Evolutionary conservation across 345 rosid species (phyloP).

Genomic region (Eucalyptus caleyi): DNA sequence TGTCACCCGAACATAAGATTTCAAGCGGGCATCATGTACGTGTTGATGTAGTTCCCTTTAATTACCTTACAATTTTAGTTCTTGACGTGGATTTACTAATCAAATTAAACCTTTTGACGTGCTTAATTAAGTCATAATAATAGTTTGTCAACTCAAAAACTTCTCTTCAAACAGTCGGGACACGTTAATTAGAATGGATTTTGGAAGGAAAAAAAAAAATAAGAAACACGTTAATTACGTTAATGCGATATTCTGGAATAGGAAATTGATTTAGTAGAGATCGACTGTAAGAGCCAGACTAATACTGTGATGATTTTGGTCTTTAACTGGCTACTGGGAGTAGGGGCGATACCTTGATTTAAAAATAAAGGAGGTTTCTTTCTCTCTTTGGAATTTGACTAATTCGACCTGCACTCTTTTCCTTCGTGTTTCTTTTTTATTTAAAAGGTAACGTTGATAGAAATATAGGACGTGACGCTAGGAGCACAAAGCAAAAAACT

Average conservation of each 20-base stretch:
- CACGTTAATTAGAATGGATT: neutral
- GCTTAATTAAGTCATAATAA: neutral
- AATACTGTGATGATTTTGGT: neutral
- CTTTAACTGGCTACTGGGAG: neutral
- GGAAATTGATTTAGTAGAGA: neutral
- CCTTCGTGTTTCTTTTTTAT: neutral
- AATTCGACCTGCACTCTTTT: neutral
- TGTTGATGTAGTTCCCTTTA: neutral
- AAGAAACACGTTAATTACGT: neutral
- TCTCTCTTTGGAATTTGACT: neutral
- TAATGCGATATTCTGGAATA: accelerated
- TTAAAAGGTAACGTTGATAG: neutral
- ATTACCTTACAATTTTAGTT: neutral
- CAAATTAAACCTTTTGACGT: neutral
- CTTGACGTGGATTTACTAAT: neutral
- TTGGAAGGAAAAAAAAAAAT: neutral
- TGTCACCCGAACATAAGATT: neutral
- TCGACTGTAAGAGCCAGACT: neutral
- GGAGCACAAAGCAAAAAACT: neutral
- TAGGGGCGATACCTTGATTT: neutral
- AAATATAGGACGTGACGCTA: neutral
- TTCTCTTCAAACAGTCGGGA: neutral
- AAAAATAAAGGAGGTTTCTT: neutral
- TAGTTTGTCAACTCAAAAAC: neutral
- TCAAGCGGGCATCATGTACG: neutral